phyloP scores from a whole-genome alignment of 768 basidiomycete genomes.

The Serendipita sp. region DNA sequence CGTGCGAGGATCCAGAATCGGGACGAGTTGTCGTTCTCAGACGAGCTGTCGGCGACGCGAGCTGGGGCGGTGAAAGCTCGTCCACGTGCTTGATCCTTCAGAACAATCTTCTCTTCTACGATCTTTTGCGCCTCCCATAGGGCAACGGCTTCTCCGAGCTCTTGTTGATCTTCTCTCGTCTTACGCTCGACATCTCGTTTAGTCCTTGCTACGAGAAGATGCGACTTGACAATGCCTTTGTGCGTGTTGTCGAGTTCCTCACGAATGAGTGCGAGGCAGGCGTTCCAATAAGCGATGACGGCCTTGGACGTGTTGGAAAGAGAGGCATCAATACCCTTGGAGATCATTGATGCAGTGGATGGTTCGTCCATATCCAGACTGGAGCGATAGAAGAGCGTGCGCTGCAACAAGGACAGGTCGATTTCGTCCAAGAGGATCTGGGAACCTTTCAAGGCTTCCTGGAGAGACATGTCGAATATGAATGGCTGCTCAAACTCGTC shows the following conservation, averaged over 20 bases:
- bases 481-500: neutral
- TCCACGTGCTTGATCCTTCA: conserved; percentile 3
- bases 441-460: neutral
- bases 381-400: conserved; percentile 4
- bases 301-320: neutral
- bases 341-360: neutral
- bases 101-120: neutral
- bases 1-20: neutral
- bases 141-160: neutral
- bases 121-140: neutral
- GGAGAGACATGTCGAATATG: neutral
- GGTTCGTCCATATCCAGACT: neutral
- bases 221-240: neutral
- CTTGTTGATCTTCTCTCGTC: neutral
- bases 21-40: neutral
- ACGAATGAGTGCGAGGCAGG: neutral
- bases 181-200: neutral
- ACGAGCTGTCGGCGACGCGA: neutral
- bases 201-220: neutral
- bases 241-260: conserved; percentile 1
- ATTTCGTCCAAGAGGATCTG: conserved; percentile 2
- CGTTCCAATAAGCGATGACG: neutral
- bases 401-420: neutral
- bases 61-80: neutral
- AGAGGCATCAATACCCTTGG: neutral